Conservation (phyloP, 495 filamentous ascomycete genomes). For the Penicillium lividum region DNA sequence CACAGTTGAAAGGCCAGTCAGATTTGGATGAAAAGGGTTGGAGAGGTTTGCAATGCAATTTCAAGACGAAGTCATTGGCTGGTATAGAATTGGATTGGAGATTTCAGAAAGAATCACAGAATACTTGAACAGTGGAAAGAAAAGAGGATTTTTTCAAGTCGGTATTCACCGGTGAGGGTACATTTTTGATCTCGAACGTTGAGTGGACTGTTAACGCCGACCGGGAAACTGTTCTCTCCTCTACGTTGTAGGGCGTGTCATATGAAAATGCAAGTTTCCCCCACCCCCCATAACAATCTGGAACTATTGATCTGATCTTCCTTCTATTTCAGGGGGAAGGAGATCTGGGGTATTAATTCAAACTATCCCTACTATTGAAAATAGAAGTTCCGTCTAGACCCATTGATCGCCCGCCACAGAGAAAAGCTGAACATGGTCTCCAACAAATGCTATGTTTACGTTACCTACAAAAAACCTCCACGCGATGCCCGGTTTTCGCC, state of each 20-base stretch:
- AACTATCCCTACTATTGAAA: background rate
- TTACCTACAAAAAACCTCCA: background rate
- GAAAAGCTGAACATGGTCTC: background rate
- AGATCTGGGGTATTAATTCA: background rate
- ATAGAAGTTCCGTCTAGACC: background rate
- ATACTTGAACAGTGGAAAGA: background rate
- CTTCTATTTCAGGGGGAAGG: background rate
- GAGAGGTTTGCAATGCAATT: background rate
- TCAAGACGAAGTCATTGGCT: slow-evolving; percentile 22
- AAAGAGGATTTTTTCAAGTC: background rate
- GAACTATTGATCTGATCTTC: background rate
- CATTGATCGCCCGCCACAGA: background rate
- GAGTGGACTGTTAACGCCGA: slow-evolving; percentile 31
- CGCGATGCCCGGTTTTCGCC: background rate
- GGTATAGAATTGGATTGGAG: background rate
- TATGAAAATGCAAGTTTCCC: background rate
- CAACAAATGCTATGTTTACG: too few species aligned
- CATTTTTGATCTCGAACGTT: slow-evolving; percentile 18
- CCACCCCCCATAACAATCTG: too few species aligned
- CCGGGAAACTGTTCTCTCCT: slow-evolving; percentile 22
- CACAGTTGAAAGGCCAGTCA: slow-evolving; percentile 7
- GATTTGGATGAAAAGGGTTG: background rate
- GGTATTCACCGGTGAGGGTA: slow-evolving; percentile 20
- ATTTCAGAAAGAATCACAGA: background rate
- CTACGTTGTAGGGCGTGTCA: slow-evolving; percentile 27